Conservation (phyloP, 352 stramenopile species). For the Phytophthora pisi region DNA sequence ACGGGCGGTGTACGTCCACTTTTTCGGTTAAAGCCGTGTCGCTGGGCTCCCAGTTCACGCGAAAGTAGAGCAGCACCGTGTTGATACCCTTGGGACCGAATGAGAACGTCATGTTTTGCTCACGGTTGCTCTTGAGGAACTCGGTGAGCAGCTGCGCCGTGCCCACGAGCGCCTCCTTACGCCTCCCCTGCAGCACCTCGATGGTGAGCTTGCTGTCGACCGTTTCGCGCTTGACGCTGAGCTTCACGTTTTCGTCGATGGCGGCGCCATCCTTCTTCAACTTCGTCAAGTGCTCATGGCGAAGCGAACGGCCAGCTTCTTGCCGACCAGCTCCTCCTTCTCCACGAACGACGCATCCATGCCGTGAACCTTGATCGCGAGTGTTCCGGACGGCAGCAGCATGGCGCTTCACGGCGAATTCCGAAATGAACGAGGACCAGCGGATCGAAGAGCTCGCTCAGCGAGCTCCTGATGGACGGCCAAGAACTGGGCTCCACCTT, state of each 20-base stretch:
- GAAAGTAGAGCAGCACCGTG: slow-evolving; percentile 37
- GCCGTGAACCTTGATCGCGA: slow-evolving; percentile 42
- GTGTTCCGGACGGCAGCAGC: slow-evolving; percentile 1
- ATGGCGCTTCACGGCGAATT: neutral
- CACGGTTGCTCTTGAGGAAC: slow-evolving; percentile 31
- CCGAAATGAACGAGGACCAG: neutral
- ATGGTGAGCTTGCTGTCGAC: slow-evolving; percentile 48
- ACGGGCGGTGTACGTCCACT: slow-evolving; percentile 36
- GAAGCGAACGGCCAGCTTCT: slow-evolving; percentile 38
- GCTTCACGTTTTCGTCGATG: slow-evolving; percentile 44
- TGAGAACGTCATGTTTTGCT: slow-evolving; percentile 49
- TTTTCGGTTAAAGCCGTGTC: neutral
- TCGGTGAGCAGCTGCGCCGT: slow-evolving; percentile 40
- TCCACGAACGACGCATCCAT: slow-evolving; percentile 38
- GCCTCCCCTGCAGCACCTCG: slow-evolving; percentile 49
- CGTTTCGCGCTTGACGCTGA: slow-evolving; percentile 38
- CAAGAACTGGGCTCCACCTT: no score
- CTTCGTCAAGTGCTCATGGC: slow-evolving; percentile 29
- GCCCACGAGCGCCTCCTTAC: slow-evolving; percentile 49
- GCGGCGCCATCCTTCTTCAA: slow-evolving; percentile 31
- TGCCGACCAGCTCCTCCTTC: slow-evolving; percentile 1
- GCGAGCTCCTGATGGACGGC: no score
- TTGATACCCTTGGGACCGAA: slow-evolving; percentile 37
- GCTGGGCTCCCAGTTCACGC: neutral
- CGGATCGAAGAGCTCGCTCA: no score